A percentile compares a stretch with the other conserved stretches of the same genome.
These are phyloP conservation scores for Lablab purpureus DNA, from an alignment of 306 rosid genomes.

Conservation along the genomic window DNA sequence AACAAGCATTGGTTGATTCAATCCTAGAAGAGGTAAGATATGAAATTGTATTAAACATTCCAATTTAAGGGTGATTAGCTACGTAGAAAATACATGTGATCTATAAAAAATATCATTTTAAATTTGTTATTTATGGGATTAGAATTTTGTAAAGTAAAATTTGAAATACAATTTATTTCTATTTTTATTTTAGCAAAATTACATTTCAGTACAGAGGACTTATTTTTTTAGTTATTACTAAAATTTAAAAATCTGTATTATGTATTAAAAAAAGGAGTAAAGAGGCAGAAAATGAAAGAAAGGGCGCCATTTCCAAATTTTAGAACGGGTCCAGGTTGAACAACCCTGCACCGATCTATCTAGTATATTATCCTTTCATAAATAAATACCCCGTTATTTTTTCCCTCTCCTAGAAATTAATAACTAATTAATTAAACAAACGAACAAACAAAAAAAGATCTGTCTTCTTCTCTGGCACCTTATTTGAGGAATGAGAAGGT, in stretches of 20 bases:
- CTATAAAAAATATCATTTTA: no score
- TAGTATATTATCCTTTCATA: neutral
- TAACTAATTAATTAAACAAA: neutral
- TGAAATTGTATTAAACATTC: no score
- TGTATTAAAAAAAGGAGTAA: neutral
- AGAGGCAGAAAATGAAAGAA: conserved; percentile 36
- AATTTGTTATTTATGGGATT: neutral
- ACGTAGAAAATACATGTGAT: neutral
- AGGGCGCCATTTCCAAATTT: conserved; percentile 49
- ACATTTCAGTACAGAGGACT: neutral
- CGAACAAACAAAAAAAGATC: neutral
- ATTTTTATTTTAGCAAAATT: neutral
- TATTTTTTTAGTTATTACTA: neutral
- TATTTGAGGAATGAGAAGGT: conserved; percentile 43
- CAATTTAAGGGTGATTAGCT: no score
- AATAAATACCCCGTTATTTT: neutral
- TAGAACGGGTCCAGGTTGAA: neutral
- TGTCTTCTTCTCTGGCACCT: conserved; percentile 15
- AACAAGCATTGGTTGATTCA: no score
- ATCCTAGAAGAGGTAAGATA: no score
- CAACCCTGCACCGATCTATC: neutral
- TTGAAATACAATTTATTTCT: neutral
- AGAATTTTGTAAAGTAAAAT: neutral
- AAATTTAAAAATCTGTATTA: no score
- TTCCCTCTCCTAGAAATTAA: neutral